Base-by-base conservation (phyloP, 768 basidiomycete genomes). In the Roridomyces roridus region DNA sequence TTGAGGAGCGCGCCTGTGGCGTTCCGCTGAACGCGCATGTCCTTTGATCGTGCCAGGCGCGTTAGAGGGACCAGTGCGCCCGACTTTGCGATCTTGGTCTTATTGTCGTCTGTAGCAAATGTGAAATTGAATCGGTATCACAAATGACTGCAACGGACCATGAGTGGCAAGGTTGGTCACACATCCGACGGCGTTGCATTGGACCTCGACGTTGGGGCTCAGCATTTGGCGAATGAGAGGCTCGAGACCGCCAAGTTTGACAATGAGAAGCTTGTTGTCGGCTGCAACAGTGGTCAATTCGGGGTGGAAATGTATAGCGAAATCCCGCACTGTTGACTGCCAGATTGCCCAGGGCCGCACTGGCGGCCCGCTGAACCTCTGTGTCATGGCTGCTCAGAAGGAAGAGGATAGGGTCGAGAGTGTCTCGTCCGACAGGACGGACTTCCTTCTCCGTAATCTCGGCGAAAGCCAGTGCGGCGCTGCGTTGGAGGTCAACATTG, bases 391-490 rank as follows among this genome's bases (percentile, higher is more conserved):
- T 95, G 67, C 94, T 92, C 63, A 99, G 84, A 60, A 99, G 86
- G 75, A 97, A 99, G 53, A 98, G 86, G 59, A 99, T 96, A 47
- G 97, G 97, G 74, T 99, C 97, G 65, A 99, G 84, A 18, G 97
- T 99, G 71, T 98, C 97, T 60, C 97, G 84, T 14, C 92, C 94
- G 20, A 99, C 97, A 42, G 92, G 94, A 40, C 96, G 86, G 48
- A 98, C 96, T 76, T 99, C 97, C 77, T 98, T 98, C 80, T 99
- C 97, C 21, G 97, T 99, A 57, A 99, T 99, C 74, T 99, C 97
- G 34, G 97, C 97, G 68, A 98, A 99, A 0, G 97, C 97, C 40
- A 99, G 85, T 5, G 97, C 97, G 2, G 97, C 97, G 62, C 94
- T 96, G 46, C 97, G 87, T 78, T 99, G 97, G 18, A 99, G 83